Conservation (phyloP, 495 filamentous ascomycete genomes). For the Penicillium coffeae region DNA sequence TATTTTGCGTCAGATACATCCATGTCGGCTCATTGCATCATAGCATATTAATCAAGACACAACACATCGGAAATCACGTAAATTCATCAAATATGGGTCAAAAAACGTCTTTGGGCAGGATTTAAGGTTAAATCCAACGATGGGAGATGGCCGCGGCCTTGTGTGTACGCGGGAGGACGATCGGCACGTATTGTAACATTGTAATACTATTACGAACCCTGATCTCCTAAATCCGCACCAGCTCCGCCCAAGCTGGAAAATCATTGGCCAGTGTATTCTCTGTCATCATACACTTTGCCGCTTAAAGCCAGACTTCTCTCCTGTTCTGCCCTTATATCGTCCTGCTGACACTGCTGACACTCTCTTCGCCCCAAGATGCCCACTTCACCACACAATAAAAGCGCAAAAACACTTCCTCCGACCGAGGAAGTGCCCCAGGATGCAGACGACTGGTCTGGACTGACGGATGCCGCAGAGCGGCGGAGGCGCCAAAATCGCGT, state of each 20-base stretch:
- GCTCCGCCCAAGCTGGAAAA: constrained; percentile 10
- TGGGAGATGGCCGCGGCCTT: too few species aligned
- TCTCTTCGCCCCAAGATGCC: neutral
- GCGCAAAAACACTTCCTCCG: neutral
- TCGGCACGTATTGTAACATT: neutral
- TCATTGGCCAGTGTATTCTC: constrained; percentile 46
- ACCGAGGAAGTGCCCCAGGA: neutral
- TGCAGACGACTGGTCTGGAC: constrained; percentile 37
- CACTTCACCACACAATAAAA: neutral
- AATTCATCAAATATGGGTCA: too few species aligned
- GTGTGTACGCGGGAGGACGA: neutral
- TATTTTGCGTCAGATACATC: too few species aligned
- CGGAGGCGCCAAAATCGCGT: constrained; percentile 41
- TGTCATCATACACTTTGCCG: constrained; percentile 36
- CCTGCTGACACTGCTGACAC: neutral
- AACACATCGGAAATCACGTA: too few species aligned
- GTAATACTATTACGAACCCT: neutral
- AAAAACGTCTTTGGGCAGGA: too few species aligned
- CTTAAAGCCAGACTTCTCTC: constrained; percentile 35
- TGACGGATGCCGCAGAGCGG: constrained; percentile 36
- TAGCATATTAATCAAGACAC: too few species aligned
- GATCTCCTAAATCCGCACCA: neutral
- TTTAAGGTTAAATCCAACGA: too few species aligned
- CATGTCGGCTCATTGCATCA: too few species aligned
- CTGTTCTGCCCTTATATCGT: neutral